These are phyloP conservation scores for Chaetomium cochliodes DNA, from an alignment of 495 filamentous ascomycete species.

Conservation along the genomic window DNA sequence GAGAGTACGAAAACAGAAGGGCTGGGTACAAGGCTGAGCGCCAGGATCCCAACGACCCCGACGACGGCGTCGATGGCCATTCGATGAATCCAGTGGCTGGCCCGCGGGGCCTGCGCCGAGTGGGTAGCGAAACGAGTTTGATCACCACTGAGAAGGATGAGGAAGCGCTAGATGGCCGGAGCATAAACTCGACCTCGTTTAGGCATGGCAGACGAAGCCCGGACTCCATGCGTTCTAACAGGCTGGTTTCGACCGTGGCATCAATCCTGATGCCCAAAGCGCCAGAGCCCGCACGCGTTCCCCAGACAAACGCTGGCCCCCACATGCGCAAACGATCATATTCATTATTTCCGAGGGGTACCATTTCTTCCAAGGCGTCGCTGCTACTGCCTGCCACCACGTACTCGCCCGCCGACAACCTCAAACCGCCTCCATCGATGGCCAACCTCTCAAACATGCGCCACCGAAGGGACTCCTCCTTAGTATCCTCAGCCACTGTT, in stretches of 20 bases:
- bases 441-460: constrained; percentile 32
- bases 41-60: constrained; percentile 25
- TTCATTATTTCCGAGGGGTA: constrained; percentile 41
- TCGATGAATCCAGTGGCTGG: constrained; percentile 35
- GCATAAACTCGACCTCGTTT: constrained; percentile 20
- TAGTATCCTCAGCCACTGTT: constrained; percentile 49
- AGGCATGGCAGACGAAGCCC: constrained; percentile 25
- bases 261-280: constrained; percentile 29
- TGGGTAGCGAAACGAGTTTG: constrained; percentile 39
- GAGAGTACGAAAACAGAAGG: constrained; percentile 42
- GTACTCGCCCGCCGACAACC: constrained; percentile 38
- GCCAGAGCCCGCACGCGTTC: constrained; percentile 36
- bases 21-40: constrained; percentile 34
- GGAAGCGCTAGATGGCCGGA: constrained; percentile 20
- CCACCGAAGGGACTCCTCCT: constrained; percentile 46
- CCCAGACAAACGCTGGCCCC: constrained; percentile 21
- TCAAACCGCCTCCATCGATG: constrained; percentile 47
- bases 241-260: constrained; percentile 31
- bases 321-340: constrained; percentile 45
- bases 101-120: constrained; percentile 30
- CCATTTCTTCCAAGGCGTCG: constrained; percentile 34
- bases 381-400: constrained; percentile 44
- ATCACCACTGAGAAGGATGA: constrained; percentile 34
- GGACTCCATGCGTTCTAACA: constrained; percentile 39
- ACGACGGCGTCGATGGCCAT: constrained; percentile 33